Percentiles rank a stretch among this genome's conserved stretches.
Conservation (phyloP, 2,329 filamentous ascomycete genomes). For the Pseudocercospora fuligena region DNA sequence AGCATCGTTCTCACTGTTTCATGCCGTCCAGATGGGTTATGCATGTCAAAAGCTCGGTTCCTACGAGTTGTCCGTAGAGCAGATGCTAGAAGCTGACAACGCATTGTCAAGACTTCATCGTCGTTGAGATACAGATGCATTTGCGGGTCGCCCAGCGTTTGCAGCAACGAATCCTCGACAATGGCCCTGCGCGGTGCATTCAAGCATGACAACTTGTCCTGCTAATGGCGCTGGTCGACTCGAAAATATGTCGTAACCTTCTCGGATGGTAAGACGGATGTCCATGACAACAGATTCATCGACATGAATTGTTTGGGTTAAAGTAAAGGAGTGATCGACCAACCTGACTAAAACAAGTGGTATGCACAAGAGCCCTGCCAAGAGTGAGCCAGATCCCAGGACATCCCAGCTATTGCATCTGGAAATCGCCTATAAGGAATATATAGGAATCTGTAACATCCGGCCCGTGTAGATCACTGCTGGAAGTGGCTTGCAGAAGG, state of each 20-base stretch:
- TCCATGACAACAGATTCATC: no score
- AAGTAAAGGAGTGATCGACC: not conserved
- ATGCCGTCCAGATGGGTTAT: not conserved
- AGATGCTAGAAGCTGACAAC: not conserved
- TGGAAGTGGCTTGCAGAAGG: not conserved
- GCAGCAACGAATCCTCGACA: not conserved
- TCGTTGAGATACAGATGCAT: not conserved
- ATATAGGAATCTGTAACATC: not conserved
- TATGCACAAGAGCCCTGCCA: not conserved
- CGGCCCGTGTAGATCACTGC: not conserved
- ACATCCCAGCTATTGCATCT: not conserved
- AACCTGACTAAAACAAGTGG: no score
- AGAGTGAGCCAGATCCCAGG: not conserved
- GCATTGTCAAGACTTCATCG: not conserved
- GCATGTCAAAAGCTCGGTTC: not conserved
- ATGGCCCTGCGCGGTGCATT: no score
- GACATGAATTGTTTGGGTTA: not conserved
- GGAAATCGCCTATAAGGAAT: not conserved
- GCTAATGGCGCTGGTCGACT: not conserved
- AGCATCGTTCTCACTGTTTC: not conserved
- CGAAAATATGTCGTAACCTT: not conserved
- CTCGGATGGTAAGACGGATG: not conserved
- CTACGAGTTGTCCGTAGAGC: not conserved
- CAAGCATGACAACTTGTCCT: not conserved
- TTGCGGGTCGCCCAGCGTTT: not conserved